A percentile compares a stretch with the other conserved stretches of the same genome.
Conservation (phyloP, 2,329 filamentous ascomycete species). For the Emmonsiellopsis sp. region DNA sequence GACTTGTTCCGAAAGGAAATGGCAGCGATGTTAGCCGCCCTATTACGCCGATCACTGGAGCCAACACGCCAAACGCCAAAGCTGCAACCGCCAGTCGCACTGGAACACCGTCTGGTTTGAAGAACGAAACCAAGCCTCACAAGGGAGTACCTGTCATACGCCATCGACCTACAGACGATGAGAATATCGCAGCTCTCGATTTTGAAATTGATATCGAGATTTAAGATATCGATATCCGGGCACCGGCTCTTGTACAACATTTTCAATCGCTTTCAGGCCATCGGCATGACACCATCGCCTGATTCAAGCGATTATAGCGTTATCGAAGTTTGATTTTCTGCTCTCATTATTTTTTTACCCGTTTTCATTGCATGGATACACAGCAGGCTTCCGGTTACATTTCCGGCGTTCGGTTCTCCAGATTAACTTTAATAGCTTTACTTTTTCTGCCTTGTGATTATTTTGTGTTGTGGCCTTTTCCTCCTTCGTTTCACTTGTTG, state of each 20-base stretch:
- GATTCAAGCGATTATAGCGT: background rate
- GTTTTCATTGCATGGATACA: background rate
- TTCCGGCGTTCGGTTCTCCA: background rate
- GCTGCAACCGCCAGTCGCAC: conserved; percentile 42
- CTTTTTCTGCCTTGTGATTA: background rate
- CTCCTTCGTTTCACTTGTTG: background rate
- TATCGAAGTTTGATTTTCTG: background rate
- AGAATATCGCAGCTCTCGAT: conserved; percentile 82
- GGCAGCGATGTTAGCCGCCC: conserved; percentile 36
- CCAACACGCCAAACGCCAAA: conserved; percentile 46
- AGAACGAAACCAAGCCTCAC: conserved; percentile 30
- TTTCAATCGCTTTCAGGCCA: too few species aligned
- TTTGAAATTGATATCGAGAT: conserved; percentile 89
- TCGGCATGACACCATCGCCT: too few species aligned
- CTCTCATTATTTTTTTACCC: background rate
- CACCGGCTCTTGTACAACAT: background rate
- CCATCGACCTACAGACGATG: conserved; percentile 75
- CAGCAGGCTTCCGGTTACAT: background rate
- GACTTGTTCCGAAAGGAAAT: conserved; percentile 34
- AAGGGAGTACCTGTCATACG: conserved; percentile 57
- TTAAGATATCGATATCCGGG: conserved; percentile 21
- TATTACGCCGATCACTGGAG: conserved; percentile 41
- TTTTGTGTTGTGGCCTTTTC: background rate
- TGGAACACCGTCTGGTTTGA: conserved; percentile 21
- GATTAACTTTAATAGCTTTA: background rate